Conservation (phyloP, 2,329 filamentous ascomycete species). For the Mycocentrospora acerina region DNA sequence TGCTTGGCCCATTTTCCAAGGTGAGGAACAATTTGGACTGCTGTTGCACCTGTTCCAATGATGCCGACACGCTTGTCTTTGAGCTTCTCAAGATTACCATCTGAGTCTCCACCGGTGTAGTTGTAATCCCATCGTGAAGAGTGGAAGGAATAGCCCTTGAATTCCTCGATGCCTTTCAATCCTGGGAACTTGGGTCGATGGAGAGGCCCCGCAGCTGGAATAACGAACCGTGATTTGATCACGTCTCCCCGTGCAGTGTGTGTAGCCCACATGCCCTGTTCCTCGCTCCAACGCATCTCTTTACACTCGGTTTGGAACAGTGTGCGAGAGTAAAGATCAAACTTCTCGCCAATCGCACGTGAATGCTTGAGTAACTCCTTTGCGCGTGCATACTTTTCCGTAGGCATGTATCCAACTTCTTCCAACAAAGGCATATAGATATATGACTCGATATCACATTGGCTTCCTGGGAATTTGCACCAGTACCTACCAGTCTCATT, state of each 20-base stretch:
- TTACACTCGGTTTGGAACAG: constrained; percentile 52
- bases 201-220: constrained; percentile 46
- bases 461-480: constrained; percentile 39
- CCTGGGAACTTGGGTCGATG: constrained; percentile 43
- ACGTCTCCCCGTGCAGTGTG: constrained; percentile 23
- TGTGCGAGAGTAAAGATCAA: constrained; percentile 44
- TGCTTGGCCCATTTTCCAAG: constrained; percentile 52
- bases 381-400: constrained; percentile 50
- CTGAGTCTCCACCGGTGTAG: constrained; percentile 26
- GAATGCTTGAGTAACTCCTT: constrained; percentile 52
- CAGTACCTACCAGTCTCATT: constrained; percentile 38
- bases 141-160: constrained; percentile 34
- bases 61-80: constrained; percentile 38
- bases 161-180: constrained; percentile 20
- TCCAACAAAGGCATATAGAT: constrained; percentile 33
- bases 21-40: constrained; percentile 39
- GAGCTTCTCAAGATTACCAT: constrained; percentile 34
- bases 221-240: constrained; percentile 44
- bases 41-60: constrained; percentile 38
- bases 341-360: constrained; percentile 49
- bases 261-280: constrained; percentile 31
- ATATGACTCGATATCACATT: constrained; percentile 33
- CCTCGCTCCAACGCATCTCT: constrained; percentile 52
- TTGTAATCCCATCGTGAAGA: constrained; percentile 29
- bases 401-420: constrained; percentile 54